Conservation (phyloP, 805 yeast genomes). For the Yarrowia hollandica region DNA sequence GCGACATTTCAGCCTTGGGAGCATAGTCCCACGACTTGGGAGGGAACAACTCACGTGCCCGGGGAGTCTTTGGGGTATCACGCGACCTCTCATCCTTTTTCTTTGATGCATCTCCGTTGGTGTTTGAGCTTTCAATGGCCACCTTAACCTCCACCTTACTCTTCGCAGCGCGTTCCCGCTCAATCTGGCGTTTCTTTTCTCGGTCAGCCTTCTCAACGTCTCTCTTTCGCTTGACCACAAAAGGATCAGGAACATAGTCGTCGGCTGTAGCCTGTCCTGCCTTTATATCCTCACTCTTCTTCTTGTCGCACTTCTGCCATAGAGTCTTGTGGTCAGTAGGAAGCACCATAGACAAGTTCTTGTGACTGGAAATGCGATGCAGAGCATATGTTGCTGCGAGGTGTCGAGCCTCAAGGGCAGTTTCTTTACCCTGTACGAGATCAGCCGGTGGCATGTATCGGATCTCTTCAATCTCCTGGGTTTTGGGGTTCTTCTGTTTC, state of each 20-base stretch:
- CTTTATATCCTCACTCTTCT: conserved; percentile 52
- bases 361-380: conserved; percentile 74
- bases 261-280: conserved; percentile 52
- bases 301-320: conserved; percentile 72
- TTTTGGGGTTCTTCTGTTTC: conserved; percentile 76
- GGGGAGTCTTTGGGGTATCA: neutral
- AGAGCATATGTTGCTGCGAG: conserved; percentile 86
- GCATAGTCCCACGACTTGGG: conserved; percentile 23
- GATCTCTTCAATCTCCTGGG: conserved; percentile 63
- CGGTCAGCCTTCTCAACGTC: conserved; percentile 53
- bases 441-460: conserved; percentile 54
- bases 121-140: neutral
- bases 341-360: conserved; percentile 81
- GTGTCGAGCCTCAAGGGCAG: conserved; percentile 87
- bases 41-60: neutral
- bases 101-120: neutral
- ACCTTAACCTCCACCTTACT: neutral
- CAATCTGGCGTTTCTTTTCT: conserved; percentile 19
- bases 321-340: conserved; percentile 78
- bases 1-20: conserved; percentile 47
- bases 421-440: conserved; percentile 63
- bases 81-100: neutral
- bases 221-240: conserved; percentile 52
- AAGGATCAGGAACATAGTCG: conserved; percentile 73
- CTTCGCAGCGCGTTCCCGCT: conserved; percentile 12